Percentiles rank a stretch among this genome's conserved stretches.
Conservation (phyloP, 257 asterid species). For the Anisodus acutangulus region DNA sequence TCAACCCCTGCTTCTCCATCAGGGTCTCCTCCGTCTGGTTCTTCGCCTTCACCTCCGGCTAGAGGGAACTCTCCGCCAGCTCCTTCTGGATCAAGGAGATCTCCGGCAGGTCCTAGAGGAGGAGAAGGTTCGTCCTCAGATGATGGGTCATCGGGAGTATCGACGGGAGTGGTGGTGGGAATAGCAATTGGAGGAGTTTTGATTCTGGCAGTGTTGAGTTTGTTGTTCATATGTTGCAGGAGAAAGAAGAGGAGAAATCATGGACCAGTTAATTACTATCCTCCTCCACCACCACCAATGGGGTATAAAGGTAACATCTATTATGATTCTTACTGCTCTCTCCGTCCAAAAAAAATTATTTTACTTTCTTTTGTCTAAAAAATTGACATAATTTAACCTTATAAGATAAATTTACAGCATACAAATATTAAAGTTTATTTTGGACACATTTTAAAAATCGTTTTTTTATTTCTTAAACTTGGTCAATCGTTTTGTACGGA, state of each 20-base stretch:
- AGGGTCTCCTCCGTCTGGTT: conserved; percentile 37
- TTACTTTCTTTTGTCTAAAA: too few species aligned
- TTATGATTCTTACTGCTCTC: neutral
- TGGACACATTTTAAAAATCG: too few species aligned
- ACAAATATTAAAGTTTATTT: too few species aligned
- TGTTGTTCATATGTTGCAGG: conserved; percentile 57
- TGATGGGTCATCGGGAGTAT: conserved; percentile 36
- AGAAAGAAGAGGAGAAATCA: conserved; percentile 64
- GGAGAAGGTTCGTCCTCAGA: conserved; percentile 23
- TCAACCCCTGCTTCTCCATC: conserved; percentile 33
- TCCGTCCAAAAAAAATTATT: too few species aligned
- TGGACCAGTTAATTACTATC: conserved; percentile 47
- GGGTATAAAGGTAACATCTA: conserved; percentile 60
- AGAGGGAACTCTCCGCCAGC: conserved; percentile 41
- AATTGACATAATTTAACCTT: too few species aligned
- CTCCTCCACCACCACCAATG: conserved; percentile 49
- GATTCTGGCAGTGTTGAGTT: conserved; percentile 51
- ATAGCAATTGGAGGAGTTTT: conserved; percentile 67
- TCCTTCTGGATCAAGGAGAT: conserved; percentile 31
- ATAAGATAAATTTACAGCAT: too few species aligned
- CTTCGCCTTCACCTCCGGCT: conserved; percentile 41
- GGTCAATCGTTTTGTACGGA: too few species aligned
- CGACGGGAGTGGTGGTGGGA: conserved; percentile 64
- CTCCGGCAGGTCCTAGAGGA: conserved; percentile 28
- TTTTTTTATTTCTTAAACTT: too few species aligned